Conservation (phyloP, 495 filamentous ascomycete species). For the Hypoxylon fuscum region DNA sequence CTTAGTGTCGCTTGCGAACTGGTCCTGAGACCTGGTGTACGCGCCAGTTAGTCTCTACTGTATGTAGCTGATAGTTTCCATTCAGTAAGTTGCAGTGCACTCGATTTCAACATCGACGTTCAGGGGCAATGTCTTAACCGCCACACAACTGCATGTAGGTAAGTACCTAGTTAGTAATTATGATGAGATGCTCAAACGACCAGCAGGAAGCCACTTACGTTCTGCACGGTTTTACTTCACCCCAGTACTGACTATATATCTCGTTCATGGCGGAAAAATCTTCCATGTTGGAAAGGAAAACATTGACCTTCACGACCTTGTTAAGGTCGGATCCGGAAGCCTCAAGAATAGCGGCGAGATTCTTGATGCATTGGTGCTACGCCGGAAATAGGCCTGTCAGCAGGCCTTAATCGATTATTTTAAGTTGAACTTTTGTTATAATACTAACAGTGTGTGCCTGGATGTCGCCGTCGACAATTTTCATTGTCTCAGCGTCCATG, state of each 20-base stretch:
- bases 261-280: constrained; percentile 79
- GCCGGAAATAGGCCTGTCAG: constrained; percentile 45
- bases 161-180: constrained; percentile 24
- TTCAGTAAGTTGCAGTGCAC: constrained; percentile 56
- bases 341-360: constrained; percentile 70
- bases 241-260: constrained; percentile 78
- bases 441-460: constrained; percentile 56
- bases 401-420: constrained; percentile 45
- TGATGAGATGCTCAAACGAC: background rate
- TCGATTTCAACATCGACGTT: constrained; percentile 83
- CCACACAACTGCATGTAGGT: constrained; percentile 70
- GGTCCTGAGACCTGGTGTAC: no score
- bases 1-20: background rate
- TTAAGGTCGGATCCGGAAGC: constrained; percentile 68
- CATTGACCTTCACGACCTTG: constrained; percentile 75
- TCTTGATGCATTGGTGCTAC: constrained; percentile 61
- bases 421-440: background rate
- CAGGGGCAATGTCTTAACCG: constrained; percentile 78
- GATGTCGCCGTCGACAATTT: constrained; percentile 71
- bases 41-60: no score
- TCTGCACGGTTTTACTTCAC: constrained; percentile 69
- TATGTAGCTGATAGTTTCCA: constrained; percentile 22
- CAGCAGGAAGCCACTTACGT: constrained; percentile 30
- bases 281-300: constrained; percentile 75
- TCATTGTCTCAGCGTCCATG: constrained; percentile 66